phyloP scores from a whole-genome alignment of 331 rosid genomes.

The Quercus lobata region DNA sequence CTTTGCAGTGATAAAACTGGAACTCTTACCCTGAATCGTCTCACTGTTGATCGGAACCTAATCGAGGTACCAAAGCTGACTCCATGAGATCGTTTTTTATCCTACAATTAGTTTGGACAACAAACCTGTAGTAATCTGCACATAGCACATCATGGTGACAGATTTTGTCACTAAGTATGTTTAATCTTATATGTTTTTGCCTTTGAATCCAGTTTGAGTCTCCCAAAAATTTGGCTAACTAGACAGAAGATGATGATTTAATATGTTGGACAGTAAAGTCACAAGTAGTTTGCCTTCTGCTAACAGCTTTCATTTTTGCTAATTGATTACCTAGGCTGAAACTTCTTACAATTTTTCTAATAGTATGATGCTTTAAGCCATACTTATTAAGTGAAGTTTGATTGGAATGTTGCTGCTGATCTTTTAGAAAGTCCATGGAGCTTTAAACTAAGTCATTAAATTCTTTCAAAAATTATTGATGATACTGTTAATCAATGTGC shows the following conservation, averaged over 20 bases:
- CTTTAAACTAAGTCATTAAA: neutral
- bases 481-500: neutral
- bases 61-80: conserved; percentile 48
- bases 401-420: neutral
- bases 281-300: neutral
- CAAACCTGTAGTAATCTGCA: neutral
- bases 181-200: neutral
- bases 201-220: neutral
- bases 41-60: conserved; percentile 68
- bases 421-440: neutral
- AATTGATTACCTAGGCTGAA: neutral
- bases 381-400: neutral
- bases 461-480: neutral
- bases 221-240: conserved; percentile 1
- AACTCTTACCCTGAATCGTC: conserved; percentile 79
- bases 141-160: neutral
- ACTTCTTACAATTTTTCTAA: neutral
- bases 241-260: neutral
- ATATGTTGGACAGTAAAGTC: neutral
- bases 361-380: neutral
- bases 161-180: neutral
- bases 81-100: neutral
- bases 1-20: conserved; percentile 94
- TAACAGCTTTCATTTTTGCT: neutral
- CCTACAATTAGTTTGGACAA: neutral